These are phyloP conservation scores for Grosmannia clavigera DNA, from an alignment of 2,329 filamentous ascomycete genomes.

Conservation along the genomic window DNA sequence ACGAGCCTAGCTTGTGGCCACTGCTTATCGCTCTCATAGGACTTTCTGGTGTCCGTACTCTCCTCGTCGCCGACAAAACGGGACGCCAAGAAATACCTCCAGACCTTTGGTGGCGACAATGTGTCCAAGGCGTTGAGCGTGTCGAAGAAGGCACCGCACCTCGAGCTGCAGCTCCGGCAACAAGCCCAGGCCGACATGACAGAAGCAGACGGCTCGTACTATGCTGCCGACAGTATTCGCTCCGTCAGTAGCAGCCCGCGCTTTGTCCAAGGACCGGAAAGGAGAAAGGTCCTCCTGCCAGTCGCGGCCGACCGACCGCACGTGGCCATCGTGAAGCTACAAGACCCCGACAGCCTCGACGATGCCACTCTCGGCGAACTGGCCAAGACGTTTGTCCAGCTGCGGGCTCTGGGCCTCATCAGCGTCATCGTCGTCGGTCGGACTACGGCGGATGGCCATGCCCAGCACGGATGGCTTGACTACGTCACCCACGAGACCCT, in stretches of 20 bases:
- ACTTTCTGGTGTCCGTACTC: slow-evolving; percentile 76
- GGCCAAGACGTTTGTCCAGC: slow-evolving; percentile 70
- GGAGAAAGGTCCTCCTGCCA: slow-evolving; percentile 2
- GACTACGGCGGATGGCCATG: slow-evolving; percentile 21
- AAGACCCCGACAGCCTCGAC: slow-evolving; percentile 58
- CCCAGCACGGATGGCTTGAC: slow-evolving; percentile 27
- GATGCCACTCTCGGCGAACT: slow-evolving; percentile 60
- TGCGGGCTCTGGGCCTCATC: slow-evolving; percentile 67
- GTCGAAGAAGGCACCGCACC: slow-evolving; percentile 16
- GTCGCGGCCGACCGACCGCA: slow-evolving; percentile 39
- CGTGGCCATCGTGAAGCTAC: slow-evolving; percentile 76
- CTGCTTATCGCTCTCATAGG: slow-evolving; percentile 32
- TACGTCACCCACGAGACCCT: slow-evolving; percentile 49
- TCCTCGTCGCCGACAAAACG: slow-evolving; percentile 84
- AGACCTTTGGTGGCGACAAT: slow-evolving; percentile 55
- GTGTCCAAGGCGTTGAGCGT: slow-evolving; percentile 21
- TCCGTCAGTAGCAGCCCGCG: slow-evolving; percentile 21
- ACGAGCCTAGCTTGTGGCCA: neutral
- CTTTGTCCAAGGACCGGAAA: slow-evolving; percentile 22
- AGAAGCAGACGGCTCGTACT: neutral
- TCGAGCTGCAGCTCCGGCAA: slow-evolving; percentile 10
- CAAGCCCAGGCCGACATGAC: neutral
- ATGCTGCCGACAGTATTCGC: slow-evolving; percentile 15
- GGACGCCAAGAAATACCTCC: slow-evolving; percentile 83
- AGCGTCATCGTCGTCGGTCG: slow-evolving; percentile 71